Percentiles rank a stretch among this genome's conserved stretches.
Evolutionary conservation across 257 asterid genomes (phyloP).

Genomic region (Eustoma russellianum): DNA sequence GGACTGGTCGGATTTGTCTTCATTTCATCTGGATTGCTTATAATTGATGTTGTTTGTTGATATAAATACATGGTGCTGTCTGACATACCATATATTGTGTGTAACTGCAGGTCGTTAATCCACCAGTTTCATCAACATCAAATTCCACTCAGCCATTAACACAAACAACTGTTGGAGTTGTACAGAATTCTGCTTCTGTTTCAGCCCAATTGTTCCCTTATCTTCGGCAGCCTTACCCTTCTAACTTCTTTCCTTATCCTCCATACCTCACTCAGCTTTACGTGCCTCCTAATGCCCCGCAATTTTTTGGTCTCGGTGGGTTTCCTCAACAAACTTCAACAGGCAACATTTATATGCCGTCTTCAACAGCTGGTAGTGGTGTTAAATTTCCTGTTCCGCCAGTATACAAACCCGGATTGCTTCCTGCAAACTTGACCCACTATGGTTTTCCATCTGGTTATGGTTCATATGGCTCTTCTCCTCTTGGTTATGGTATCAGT

Average conservation of each 20-base stretch:
- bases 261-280: slow-evolving; percentile 46
- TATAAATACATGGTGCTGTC: background rate
- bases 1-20: too few relatives aligned
- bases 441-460: slow-evolving; percentile 43
- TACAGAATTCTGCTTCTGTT: slow-evolving; percentile 34
- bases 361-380: slow-evolving; percentile 33
- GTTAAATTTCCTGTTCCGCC: slow-evolving; percentile 35
- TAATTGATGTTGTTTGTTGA: too few relatives aligned
- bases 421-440: slow-evolving; percentile 28
- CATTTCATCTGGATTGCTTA: too few relatives aligned
- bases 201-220: slow-evolving; percentile 40
- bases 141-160: slow-evolving; percentile 24
- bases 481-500: slow-evolving; percentile 29
- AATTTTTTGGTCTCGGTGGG: slow-evolving; percentile 38
- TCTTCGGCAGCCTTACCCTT: slow-evolving; percentile 45
- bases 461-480: slow-evolving; percentile 38
- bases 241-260: slow-evolving; percentile 41
- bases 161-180: slow-evolving; percentile 28
- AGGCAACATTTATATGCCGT: slow-evolving; percentile 34
- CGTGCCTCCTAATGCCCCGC: slow-evolving; percentile 43
- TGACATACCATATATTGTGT: background rate
- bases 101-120: slow-evolving; percentile 29
- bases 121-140: slow-evolving; percentile 26
- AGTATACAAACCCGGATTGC: slow-evolving; percentile 33
- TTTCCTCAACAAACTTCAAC: slow-evolving; percentile 48